phyloP scores from a whole-genome alignment of 768 basidiomycete species.

The Russula compacta region DNA sequence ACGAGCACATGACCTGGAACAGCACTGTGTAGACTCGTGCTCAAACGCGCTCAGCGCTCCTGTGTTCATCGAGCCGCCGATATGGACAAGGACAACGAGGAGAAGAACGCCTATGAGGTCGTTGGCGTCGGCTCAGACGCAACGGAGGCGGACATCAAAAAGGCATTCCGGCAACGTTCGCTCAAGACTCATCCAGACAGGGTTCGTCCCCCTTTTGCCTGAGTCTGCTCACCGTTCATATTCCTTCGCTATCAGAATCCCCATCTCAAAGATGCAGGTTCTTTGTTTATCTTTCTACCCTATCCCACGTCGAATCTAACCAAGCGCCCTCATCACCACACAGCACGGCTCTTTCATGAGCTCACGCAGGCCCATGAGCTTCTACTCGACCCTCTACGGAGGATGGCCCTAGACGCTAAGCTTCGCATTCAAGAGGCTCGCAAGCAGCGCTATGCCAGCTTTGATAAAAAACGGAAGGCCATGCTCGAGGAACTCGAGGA shows the following conservation, averaged over 20 bases:
- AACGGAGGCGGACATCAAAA: constrained; percentile 69
- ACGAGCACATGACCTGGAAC: too few species aligned
- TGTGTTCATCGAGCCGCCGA: not conserved
- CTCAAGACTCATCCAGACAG: constrained; percentile 85
- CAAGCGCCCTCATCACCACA: constrained; percentile 20
- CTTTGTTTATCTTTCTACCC: constrained; percentile 10
- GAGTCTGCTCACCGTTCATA: constrained; percentile 1
- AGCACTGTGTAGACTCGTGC: too few species aligned
- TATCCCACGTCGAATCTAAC: constrained; percentile 25
- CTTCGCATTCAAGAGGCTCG: constrained; percentile 61
- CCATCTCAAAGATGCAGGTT: constrained; percentile 75
- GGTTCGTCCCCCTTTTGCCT: constrained; percentile 29
- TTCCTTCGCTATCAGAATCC: constrained; percentile 44
- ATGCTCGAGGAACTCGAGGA: constrained; percentile 71
- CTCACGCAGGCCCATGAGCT: constrained; percentile 75
- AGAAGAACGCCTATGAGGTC: constrained; percentile 66
- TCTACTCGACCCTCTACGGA: constrained; percentile 69
- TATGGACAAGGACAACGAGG: constrained; percentile 29
- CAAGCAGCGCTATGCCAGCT: constrained; percentile 58
- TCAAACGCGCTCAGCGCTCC: too few species aligned
- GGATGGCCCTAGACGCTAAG: constrained; percentile 73
- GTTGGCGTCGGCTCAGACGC: constrained; percentile 52
- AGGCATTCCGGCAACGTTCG: constrained; percentile 70
- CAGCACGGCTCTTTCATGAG: constrained; percentile 65
- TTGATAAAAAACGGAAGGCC: constrained; percentile 63